Base-by-base conservation (phyloP, 2,329 filamentous ascomycete species). In the Aspergillus japonicus region DNA sequence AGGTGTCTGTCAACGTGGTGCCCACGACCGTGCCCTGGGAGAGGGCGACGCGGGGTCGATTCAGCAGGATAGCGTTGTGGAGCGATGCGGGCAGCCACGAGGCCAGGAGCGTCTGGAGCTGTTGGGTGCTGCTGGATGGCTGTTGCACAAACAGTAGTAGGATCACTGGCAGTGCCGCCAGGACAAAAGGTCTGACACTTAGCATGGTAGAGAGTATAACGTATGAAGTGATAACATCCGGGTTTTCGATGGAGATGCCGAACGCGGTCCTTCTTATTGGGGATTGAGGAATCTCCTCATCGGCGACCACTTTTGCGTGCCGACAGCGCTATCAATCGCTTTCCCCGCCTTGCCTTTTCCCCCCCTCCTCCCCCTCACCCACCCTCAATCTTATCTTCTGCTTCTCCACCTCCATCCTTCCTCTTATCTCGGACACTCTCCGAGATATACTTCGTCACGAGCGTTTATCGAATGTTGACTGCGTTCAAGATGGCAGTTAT, bases 21-120 rank as follows among this genome's bases (percentile, higher is more conserved):
- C 74, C 74, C 6, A 75, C 53, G 5, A 75, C 57, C 2, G 62
- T 71, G 3, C 74, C 74, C 56, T 75, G 74, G 4, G 60, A 52
- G 24, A 75, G 61, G 4, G 29, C 51, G 26, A 62, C 51, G 7
- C 59, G 59, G 21, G 63, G 63, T 6, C 61, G 59, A 26, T 47
- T 14, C 3, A 14, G 26, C 3, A 54, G 52, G 24, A 54, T 21
- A 12, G 47, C 52, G 47, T 54, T 11, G 24, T 47, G 52, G 3
- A 54, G 11, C 23, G 39, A 23, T 11, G 39, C 6, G 8, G 52
- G 52, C 39, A 54, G 14, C 24, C 16, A 47, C 14, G 52, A 47
- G 23, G 52, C 52, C 3, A 54, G 39, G 10, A 47, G 23, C 2
- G 52, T 47, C 12, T 54, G 52, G 6, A 54, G n/a, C 42, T 54